Percentiles rank a stretch among this genome's conserved stretches.
Evolutionary conservation across 345 rosid species (phyloP).

Genomic region (Gossypium mustelinum): DNA sequence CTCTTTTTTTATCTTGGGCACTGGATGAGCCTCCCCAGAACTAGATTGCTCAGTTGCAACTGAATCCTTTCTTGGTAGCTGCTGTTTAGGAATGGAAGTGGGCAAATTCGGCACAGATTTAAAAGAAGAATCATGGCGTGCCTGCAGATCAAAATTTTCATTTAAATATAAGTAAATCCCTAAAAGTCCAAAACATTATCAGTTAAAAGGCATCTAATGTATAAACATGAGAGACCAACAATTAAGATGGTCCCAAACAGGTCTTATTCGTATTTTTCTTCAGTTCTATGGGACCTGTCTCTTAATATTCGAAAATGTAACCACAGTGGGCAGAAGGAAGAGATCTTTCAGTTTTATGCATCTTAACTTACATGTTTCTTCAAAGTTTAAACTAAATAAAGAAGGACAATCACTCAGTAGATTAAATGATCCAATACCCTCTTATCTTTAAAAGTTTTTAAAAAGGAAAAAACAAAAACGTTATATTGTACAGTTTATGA

Average conservation of each 20-base stretch:
- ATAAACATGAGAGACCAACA: not conserved
- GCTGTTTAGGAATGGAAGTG: constrained; percentile 52
- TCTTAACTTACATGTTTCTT: not conserved
- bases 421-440: not conserved
- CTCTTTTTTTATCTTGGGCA: constrained; percentile 50
- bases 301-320: not conserved
- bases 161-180: constrained; percentile 9
- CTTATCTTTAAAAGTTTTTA: not conserved
- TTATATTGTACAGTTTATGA: not conserved
- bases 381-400: not conserved
- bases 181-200: not conserved
- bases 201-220: not conserved
- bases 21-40: constrained; percentile 40
- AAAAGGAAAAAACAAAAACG: not conserved
- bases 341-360: not conserved
- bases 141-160: constrained; percentile 44
- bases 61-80: constrained; percentile 43
- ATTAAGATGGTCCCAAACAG: not conserved
- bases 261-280: not conserved
- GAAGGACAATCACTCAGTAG: constrained; percentile 7
- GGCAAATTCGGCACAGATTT: constrained; percentile 53
- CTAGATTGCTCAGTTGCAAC: constrained; percentile 40
- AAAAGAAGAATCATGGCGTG: constrained; percentile 46
- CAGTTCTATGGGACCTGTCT: not conserved
- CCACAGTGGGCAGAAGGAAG: not conserved